phyloP scores from a whole-genome alignment of 352 stramenopile species.

The Pythium myriotylum region DNA sequence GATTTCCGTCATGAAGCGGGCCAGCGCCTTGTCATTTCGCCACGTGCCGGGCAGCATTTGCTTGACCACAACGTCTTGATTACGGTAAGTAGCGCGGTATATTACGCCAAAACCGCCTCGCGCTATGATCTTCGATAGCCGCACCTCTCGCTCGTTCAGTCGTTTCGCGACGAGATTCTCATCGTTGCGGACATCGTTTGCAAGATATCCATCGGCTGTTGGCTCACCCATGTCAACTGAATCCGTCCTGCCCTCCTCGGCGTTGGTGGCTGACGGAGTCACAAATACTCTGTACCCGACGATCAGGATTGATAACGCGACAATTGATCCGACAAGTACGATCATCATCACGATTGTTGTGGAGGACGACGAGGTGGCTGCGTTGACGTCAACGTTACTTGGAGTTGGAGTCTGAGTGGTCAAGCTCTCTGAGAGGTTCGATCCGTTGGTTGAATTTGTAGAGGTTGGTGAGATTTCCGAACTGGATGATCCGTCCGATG shows the following conservation, averaged over 20 bases:
- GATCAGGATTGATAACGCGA: too few relatives aligned
- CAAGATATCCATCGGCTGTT: not conserved
- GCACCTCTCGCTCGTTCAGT: constrained; percentile 1
- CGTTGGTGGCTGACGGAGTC: too few relatives aligned
- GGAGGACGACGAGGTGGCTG: too few relatives aligned
- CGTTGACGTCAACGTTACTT: too few relatives aligned
- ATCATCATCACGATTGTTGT: too few relatives aligned
- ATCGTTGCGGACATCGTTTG: constrained; percentile 1
- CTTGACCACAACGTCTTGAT: constrained; percentile 13
- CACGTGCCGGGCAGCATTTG: constrained; percentile 19
- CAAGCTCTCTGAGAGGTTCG: too few relatives aligned
- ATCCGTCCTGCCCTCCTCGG: not conserved
- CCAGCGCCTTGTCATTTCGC: constrained; percentile 14
- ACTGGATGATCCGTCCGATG: too few relatives aligned
- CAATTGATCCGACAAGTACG: too few relatives aligned
- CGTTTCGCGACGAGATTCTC: not conserved
- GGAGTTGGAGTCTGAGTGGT: too few relatives aligned
- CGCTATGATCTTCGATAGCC: constrained; percentile 1
- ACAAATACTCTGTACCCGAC: too few relatives aligned
- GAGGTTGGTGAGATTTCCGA: too few relatives aligned
- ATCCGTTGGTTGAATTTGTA: too few relatives aligned
- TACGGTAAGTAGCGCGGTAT: constrained; percentile 5
- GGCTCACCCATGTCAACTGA: not conserved
- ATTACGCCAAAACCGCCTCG: constrained; percentile 10
- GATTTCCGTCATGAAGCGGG: constrained; percentile 38